Evolutionary conservation across 2,329 filamentous ascomycete species (phyloP).

Genomic region (Graphium sp.): DNA sequence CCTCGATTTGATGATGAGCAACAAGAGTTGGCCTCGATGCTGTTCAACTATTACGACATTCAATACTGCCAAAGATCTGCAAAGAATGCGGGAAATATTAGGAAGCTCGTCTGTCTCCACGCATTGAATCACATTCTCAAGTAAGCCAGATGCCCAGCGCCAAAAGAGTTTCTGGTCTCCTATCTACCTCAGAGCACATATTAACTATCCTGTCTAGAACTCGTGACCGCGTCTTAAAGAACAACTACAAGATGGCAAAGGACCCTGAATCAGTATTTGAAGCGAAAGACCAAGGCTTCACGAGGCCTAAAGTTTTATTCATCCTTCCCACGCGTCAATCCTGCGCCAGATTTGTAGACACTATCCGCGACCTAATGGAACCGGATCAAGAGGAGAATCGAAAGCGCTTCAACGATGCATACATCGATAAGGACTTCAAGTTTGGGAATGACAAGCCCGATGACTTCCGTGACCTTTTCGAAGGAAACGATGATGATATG

Average conservation of each 20-base stretch:
- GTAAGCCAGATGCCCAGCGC: slow-evolving; percentile 20
- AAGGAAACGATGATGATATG: slow-evolving; percentile 93
- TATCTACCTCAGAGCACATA: too few species aligned
- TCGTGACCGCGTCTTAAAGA: slow-evolving; percentile 79
- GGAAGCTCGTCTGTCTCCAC: slow-evolving; percentile 64
- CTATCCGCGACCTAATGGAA: slow-evolving; percentile 57
- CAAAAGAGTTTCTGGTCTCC: neutral
- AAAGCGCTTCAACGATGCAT: slow-evolving; percentile 78
- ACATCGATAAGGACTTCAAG: slow-evolving; percentile 45
- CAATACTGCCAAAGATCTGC: slow-evolving; percentile 58
- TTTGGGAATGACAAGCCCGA: slow-evolving; percentile 61
- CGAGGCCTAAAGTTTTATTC: slow-evolving; percentile 81
- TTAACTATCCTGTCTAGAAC: slow-evolving; percentile 35
- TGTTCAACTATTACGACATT: slow-evolving; percentile 74
- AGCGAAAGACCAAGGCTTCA: slow-evolving; percentile 86
- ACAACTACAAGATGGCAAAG: slow-evolving; percentile 64
- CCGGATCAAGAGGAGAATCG: slow-evolving; percentile 91
- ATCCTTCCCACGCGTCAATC: slow-evolving; percentile 78
- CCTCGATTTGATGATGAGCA: slow-evolving; percentile 43
- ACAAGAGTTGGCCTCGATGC: slow-evolving; percentile 46
- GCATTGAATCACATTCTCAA: slow-evolving; percentile 86
- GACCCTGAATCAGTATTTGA: slow-evolving; percentile 52
- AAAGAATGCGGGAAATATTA: slow-evolving; percentile 49
- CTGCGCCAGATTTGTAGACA: slow-evolving; percentile 62
- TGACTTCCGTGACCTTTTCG: slow-evolving; percentile 80